phyloP scores from a whole-genome alignment of 2,329 filamentous ascomycete genomes.

The Pseudopyrenochaeta lycopersici region DNA sequence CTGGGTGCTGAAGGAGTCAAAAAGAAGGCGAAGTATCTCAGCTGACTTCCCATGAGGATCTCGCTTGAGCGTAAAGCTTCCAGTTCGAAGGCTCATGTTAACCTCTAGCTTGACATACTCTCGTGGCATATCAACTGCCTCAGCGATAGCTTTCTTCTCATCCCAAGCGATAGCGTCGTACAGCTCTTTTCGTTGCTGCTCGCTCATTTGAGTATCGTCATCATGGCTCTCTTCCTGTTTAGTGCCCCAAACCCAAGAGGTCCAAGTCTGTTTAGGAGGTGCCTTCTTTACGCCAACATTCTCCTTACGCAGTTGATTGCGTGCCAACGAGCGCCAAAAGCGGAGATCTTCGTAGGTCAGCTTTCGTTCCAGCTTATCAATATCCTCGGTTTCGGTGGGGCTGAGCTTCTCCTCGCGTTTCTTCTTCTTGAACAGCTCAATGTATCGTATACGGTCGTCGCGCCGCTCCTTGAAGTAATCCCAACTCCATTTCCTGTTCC shows the following conservation, averaged over 20 bases:
- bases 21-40: constrained; percentile 89
- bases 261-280: constrained; percentile 83
- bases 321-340: constrained; percentile 94
- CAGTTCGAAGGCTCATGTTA: constrained; percentile 91
- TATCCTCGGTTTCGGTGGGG: constrained; percentile 73
- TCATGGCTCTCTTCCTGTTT: constrained; percentile 70
- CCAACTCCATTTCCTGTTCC: constrained; percentile 94
- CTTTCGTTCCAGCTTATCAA: constrained; percentile 84
- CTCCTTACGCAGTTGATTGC: constrained; percentile 95
- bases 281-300: constrained; percentile 86
- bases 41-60: constrained; percentile 79
- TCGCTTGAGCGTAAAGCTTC: constrained; percentile 92
- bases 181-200: constrained; percentile 94
- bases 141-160: constrained; percentile 88
- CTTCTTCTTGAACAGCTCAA: constrained; percentile 94
- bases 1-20: constrained; percentile 93
- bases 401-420: constrained; percentile 74
- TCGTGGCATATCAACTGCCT: constrained; percentile 86
- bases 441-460: constrained; percentile 88
- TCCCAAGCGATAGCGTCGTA: constrained; percentile 99
- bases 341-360: constrained; percentile 92
- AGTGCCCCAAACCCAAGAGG: constrained; percentile 83
- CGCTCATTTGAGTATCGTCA: constrained; percentile 87
- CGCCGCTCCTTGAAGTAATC: constrained; percentile 91
- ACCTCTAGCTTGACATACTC: constrained; percentile 94